Conservation (phyloP, 352 stramenopile species). For the Pythium phragmitis region DNA sequence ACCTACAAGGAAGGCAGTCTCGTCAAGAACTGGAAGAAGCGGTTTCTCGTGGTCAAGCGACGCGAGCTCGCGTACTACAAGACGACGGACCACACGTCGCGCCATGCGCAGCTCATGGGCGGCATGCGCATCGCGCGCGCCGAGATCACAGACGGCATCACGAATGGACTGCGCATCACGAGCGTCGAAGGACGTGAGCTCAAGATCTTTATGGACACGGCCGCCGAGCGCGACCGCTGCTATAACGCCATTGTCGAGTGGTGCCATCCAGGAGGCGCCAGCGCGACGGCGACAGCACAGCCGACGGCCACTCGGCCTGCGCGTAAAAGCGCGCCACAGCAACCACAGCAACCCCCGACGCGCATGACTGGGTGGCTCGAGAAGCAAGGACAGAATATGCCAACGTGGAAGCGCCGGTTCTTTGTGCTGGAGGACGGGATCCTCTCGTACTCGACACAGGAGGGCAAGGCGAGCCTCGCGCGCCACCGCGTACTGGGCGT, state of each 20-base stretch:
- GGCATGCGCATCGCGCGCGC: constrained; percentile 67
- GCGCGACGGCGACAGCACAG: neutral
- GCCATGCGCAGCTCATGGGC: constrained; percentile 58
- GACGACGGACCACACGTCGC: constrained; percentile 39
- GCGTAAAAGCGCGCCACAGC: too few species aligned
- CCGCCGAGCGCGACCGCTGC: constrained; percentile 65
- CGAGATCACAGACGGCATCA: constrained; percentile 63
- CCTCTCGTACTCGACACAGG: constrained; percentile 62
- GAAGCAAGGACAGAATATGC: constrained; percentile 66
- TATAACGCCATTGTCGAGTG: constrained; percentile 57
- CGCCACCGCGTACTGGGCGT: constrained; percentile 55
- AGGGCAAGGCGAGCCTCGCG: constrained; percentile 45
- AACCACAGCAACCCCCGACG: neutral
- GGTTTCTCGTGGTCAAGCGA: constrained; percentile 77
- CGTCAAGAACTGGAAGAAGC: constrained; percentile 84
- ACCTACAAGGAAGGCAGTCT: constrained; percentile 80
- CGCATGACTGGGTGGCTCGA: constrained; percentile 54
- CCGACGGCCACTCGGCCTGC: neutral
- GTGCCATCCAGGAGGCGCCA: constrained; percentile 11
- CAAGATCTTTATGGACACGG: constrained; percentile 82
- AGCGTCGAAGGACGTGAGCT: constrained; percentile 65
- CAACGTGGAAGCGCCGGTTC: constrained; percentile 73
- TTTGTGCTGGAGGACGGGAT: constrained; percentile 64
- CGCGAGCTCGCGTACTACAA: constrained; percentile 83
- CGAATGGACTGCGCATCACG: constrained; percentile 68